These are phyloP conservation scores for Oenanthe javanica DNA, from an alignment of 140 eudicot genomes.

Conservation along the genomic window DNA sequence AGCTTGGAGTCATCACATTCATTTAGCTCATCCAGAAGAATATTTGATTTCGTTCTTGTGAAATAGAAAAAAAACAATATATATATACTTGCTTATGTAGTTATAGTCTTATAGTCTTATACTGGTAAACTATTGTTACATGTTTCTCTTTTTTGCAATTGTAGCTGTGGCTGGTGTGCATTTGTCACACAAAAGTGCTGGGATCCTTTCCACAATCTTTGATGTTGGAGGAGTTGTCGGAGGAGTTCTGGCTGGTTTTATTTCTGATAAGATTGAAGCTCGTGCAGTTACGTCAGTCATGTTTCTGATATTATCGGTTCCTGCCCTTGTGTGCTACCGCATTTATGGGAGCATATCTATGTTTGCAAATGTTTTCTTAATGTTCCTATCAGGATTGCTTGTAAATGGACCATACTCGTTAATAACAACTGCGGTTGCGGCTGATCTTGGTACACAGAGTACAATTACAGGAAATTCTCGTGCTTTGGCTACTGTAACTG, in stretches of 20 bases:
- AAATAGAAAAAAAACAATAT: too few relatives aligned
- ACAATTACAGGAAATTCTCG: conserved; percentile 60
- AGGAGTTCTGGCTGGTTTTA: conserved; percentile 72
- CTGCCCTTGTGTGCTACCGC: conserved; percentile 66
- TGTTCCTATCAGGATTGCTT: conserved; percentile 68
- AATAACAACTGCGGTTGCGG: conserved; percentile 87
- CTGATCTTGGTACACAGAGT: conserved; percentile 81
- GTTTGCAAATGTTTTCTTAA: conserved; percentile 43
- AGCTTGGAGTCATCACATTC: too few relatives aligned
- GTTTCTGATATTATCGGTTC: conserved; percentile 58
- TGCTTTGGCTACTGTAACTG: conserved; percentile 92
- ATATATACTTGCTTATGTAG: not conserved
- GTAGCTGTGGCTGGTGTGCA: conserved; percentile 92
- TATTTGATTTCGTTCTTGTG: not conserved
- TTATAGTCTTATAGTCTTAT: too few relatives aligned
- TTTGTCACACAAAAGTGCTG: conserved; percentile 80
- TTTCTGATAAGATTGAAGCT: conserved; percentile 75
- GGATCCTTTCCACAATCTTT: conserved; percentile 79
- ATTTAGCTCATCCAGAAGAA: too few relatives aligned
- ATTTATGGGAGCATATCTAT: conserved; percentile 75
- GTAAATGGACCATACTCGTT: conserved; percentile 88
- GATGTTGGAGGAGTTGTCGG: conserved; percentile 91
- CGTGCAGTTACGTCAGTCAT: conserved; percentile 65
- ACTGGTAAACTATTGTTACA: not conserved
- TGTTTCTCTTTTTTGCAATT: conserved; percentile 19